Base-by-base conservation (phyloP, 768 basidiomycete genomes). In the Agrocybe chaxingu region DNA sequence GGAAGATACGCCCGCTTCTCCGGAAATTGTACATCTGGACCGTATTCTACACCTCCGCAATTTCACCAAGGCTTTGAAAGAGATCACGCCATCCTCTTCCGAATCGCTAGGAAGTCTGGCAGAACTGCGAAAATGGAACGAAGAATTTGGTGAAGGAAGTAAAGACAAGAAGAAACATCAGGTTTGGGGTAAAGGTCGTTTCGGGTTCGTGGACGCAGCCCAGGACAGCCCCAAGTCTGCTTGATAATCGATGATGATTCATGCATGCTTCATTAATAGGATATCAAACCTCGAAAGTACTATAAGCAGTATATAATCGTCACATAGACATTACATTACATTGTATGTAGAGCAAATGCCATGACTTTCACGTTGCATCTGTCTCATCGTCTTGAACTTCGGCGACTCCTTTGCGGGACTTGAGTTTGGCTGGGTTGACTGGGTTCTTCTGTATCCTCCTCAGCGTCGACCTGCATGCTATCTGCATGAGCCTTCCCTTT, bases 101-200 rank as follows among this genome's bases (percentile, higher is more conserved):
- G 94, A 96, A 67, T 75, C 81, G 9, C 70, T 89, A 2, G 89
- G 88, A 42, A 87, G 80, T 43, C 79, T 92, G 32, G 70, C 83
- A 1, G 87, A 88, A 50, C 71, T 93, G 39, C 79, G 86, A 39
- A 88, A 86, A 69, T 95, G 92, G 92, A 94, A 96, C 53, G 89
- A 94, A 42, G 89, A 95, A 64, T 95, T 93, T 66, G 94, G 95
- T 19, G 93, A 96, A 65, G 92, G 92, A 4, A 71, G 80, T 12
- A 79, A 74, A 55, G 80, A 85, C 34, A 80, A 78, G 46, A 84
- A 73, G 54, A 79, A 80, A 34, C 78, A 79, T 59, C 82, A 85
- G 59, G 85, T 87, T 32, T 93, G 94, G 81, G 95, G 94, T 19
- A 91, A 87, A 60, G 91, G 84, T 51, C 77, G 79, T 42, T 98